These are phyloP conservation scores for Paramecium primaurelia DNA, from an alignment of 73 alveolate genomes.

Conservation along the genomic window DNA sequence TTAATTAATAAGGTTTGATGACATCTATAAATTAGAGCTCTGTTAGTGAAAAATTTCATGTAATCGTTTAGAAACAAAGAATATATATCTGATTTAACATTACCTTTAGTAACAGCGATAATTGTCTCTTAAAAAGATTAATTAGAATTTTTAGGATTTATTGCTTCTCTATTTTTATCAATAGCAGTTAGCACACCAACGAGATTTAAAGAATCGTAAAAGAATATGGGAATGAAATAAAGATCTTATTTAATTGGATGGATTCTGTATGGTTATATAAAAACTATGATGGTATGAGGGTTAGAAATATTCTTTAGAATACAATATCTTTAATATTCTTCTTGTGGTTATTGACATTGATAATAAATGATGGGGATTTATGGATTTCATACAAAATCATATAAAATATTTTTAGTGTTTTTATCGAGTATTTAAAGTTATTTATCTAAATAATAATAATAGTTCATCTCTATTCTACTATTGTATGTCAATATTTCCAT, in stretches of 20 bases:
- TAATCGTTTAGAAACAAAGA: background rate
- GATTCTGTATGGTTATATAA: constrained; percentile 22
- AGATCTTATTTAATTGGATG: constrained; percentile 31
- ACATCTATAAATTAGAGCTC: background rate
- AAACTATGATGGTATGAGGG: constrained; percentile 7
- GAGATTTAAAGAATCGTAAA: constrained; percentile 49
- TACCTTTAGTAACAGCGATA: background rate
- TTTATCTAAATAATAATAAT: background rate
- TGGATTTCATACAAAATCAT: background rate
- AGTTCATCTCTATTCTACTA: background rate
- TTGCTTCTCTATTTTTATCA: background rate
- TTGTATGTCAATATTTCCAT: constrained; percentile 17
- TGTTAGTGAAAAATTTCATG: background rate
- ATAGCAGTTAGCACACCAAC: background rate
- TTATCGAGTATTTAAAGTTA: background rate
- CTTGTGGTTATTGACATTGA: background rate
- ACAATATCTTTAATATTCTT: background rate
- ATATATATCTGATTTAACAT: background rate
- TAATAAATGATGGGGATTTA: constrained; percentile 12
- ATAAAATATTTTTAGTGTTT: background rate
- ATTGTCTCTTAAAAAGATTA: background rate
- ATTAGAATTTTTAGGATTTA: background rate
- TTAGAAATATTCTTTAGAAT: background rate
- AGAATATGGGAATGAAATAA: constrained; percentile 51
- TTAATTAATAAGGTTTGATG: background rate